Evolutionary conservation across 2,329 filamentous ascomycete species (phyloP).

Genomic region (Cercospora brassicicola): DNA sequence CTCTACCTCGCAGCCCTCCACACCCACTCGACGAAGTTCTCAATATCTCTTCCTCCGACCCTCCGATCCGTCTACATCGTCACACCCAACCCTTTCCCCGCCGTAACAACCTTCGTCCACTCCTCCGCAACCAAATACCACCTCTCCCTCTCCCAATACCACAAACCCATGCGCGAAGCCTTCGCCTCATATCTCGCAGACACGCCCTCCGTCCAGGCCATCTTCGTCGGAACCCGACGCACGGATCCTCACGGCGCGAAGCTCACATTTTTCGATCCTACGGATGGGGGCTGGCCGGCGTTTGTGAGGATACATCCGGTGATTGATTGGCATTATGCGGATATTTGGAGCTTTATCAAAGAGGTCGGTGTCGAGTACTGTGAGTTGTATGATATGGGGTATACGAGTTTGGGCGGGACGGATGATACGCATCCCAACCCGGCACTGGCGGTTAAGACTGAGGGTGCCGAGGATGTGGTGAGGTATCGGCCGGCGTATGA

Average conservation of each 20-base stretch:
- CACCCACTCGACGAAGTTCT: constrained; percentile 34
- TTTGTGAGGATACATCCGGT: constrained; percentile 95
- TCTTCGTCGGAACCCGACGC: constrained; percentile 83
- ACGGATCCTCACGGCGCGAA: constrained; percentile 87
- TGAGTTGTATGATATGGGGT: constrained; percentile 80
- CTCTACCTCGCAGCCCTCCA: constrained; percentile 71
- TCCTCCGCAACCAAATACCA: constrained; percentile 67
- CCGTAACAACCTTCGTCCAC: constrained; percentile 82
- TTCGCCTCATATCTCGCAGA: constrained; percentile 75
- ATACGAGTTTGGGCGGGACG: constrained; percentile 87
- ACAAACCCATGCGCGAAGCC: constrained; percentile 75
- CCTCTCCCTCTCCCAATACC: constrained; percentile 72
- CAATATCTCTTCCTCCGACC: constrained; percentile 44
- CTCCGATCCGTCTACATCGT: constrained; percentile 89
- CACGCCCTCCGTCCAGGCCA: constrained; percentile 65
- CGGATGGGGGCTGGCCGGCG: constrained; percentile 83
- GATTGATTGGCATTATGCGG: constrained; percentile 94
- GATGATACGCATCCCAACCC: constrained; percentile 90
- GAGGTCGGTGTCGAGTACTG: constrained; percentile 82
- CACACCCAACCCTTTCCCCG: constrained; percentile 75
- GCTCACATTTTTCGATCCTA: constrained; percentile 79
- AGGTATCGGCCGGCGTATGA: constrained; percentile 57
- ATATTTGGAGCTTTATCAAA: constrained; percentile 89
- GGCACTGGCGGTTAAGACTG: constrained; percentile 52
- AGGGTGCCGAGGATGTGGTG: constrained; percentile 35